These are phyloP conservation scores for Eucalyptus sideroxylon DNA, from an alignment of 345 rosid genomes.

Conservation along the genomic window DNA sequence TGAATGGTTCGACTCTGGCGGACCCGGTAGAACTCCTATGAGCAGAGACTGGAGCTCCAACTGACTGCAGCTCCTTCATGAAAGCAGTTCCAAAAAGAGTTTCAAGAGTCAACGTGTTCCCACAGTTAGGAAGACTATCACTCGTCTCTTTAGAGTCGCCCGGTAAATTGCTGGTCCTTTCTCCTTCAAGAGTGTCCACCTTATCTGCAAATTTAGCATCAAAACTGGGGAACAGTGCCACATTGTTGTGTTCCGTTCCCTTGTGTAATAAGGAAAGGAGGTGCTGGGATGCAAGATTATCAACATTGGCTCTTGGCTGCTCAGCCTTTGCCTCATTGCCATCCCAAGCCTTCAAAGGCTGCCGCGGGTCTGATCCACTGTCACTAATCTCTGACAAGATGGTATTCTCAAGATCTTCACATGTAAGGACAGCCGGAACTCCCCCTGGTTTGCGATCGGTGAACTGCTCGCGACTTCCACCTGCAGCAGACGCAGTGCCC, in stretches of 20 bases:
- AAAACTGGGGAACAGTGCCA: conserved; percentile 1
- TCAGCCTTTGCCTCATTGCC: conserved; percentile 16
- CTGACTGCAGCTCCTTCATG: conserved; percentile 85
- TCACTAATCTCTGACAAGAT: conserved; percentile 60
- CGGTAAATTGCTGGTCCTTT: not conserved
- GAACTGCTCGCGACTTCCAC: conserved; percentile 16
- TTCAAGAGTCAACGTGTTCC: conserved; percentile 76
- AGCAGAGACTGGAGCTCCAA: conserved; percentile 46
- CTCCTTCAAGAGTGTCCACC: not conserved
- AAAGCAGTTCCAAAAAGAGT: conserved; percentile 90
- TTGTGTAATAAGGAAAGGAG: conserved; percentile 80
- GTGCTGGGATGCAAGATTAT: conserved; percentile 73
- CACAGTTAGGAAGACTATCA: conserved; percentile 13
- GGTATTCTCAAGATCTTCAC: conserved; percentile 97
- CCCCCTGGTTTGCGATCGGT: conserved; percentile 12
- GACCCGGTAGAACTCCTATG: conserved; percentile 20
- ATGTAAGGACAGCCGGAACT: conserved; percentile 72
- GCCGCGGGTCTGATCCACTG: conserved; percentile 21
- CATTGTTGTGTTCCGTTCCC: conserved; percentile 21
- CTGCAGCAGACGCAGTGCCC: not conserved
- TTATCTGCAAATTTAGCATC: conserved; percentile 13
- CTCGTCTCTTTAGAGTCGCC: conserved; percentile 20
- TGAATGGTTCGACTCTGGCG: conserved; percentile 19
- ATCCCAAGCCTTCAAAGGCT: conserved; percentile 18
- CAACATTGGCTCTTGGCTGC: conserved; percentile 27